These are phyloP conservation scores for Spiraea crenata DNA, from an alignment of 331 rosid genomes.

Conservation along the genomic window DNA sequence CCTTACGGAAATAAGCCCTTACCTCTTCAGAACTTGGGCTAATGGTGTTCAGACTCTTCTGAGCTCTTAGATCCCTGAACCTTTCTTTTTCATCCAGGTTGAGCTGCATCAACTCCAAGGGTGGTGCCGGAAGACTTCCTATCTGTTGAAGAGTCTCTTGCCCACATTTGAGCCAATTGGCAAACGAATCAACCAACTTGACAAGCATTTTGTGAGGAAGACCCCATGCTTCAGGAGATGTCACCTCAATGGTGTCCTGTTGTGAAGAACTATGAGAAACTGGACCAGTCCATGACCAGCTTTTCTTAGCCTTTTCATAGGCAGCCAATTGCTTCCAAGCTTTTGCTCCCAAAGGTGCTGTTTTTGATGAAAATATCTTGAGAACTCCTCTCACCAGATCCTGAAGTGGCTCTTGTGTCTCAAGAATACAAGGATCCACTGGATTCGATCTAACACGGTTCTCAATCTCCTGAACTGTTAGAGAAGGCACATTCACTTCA, in stretches of 20 bases:
- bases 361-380: slow-evolving; percentile 92
- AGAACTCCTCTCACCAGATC: slow-evolving; percentile 98
- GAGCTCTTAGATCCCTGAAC: slow-evolving; percentile 95
- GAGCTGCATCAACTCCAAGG: slow-evolving; percentile 84
- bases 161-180: slow-evolving; percentile 98
- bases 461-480: slow-evolving; percentile 83
- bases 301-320: slow-evolving; percentile 70
- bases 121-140: slow-evolving; percentile 97
- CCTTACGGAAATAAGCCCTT: slow-evolving; percentile 82
- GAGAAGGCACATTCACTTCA: slow-evolving; percentile 50
- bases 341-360: slow-evolving; percentile 95
- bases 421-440: slow-evolving; percentile 92
- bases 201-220: slow-evolving; percentile 95
- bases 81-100: slow-evolving; percentile 98
- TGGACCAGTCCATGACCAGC: slow-evolving; percentile 96
- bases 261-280: slow-evolving; percentile 52
- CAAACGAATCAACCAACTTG: slow-evolving; percentile 94
- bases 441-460: slow-evolving; percentile 85
- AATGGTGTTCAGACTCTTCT: slow-evolving; percentile 95
- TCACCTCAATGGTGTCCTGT: slow-evolving; percentile 56
- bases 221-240: slow-evolving; percentile 91
- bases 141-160: slow-evolving; percentile 97
- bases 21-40: slow-evolving; percentile 89
- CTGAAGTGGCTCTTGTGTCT: slow-evolving; percentile 95
- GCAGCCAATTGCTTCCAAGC: slow-evolving; percentile 85